Percentiles rank a stretch among this genome's conserved stretches.
Conservation (phyloP, 2,329 filamentous ascomycete species). For the Cryphonectria nitschkei region DNA sequence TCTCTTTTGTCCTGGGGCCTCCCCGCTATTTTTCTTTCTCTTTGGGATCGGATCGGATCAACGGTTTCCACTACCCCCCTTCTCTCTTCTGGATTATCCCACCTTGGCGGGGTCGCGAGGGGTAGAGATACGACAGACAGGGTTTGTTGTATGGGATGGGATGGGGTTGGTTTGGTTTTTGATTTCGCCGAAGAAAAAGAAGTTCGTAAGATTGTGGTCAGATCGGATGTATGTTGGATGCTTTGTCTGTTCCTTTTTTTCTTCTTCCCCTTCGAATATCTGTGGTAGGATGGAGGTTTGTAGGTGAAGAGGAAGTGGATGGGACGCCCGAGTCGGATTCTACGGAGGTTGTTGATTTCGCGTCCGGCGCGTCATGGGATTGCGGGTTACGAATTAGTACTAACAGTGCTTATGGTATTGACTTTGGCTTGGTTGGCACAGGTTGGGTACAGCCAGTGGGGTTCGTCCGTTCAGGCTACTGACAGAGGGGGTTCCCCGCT, state of each 20-base stretch:
- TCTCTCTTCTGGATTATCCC: not conserved
- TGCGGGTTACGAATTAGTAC: not conserved
- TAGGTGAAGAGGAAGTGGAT: not conserved
- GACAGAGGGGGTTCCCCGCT: not conserved
- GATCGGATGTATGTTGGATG: not conserved
- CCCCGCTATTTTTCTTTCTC: not conserved
- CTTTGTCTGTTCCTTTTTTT: slow-evolving; percentile 6
- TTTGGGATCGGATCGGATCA: not conserved
- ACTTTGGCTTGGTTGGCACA: no score
- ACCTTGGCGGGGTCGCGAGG: not conserved
- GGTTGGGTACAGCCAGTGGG: not conserved
- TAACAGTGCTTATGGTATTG: no score
- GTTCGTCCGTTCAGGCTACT: not conserved
- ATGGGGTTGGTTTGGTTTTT: not conserved
- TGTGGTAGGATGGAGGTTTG: not conserved
- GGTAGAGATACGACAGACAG: not conserved
- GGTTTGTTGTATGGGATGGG: not conserved
- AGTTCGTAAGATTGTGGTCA: no score
- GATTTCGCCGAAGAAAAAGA: not conserved
- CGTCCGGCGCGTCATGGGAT: not conserved
- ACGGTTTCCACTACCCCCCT: not conserved
- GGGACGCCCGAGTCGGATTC: no score
- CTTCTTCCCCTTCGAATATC: not conserved
- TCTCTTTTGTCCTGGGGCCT: not conserved
- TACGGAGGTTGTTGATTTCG: not conserved